Evolutionary conservation across 306 rosid species (phyloP), one percentile per base, ranked within the genome.

Genomic region (Prunus salicina): DNA sequence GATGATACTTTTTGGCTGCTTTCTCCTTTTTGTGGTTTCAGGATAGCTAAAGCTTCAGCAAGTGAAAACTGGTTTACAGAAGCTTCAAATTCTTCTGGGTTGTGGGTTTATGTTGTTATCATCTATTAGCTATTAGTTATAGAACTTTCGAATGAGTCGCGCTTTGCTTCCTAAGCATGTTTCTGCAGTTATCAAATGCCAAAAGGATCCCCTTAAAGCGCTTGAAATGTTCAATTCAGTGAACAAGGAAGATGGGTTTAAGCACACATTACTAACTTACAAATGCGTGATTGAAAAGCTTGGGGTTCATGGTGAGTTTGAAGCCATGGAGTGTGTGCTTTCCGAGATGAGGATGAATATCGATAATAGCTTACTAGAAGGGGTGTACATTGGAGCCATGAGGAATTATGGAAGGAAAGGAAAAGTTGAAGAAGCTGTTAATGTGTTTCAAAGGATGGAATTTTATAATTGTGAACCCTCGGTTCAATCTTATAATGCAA

Each of bases 361-460:
- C 1, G 86, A 87, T 52, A 91, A 81, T 61, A 72, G 68, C 32
- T 69, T 87, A 27, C 77, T 91, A 3, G 97, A 94, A 80, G 97
- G 95, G 57, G 89, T 90, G 28, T 90, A 91, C 81, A 81, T 91
- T 19, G 89, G 90, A 51, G 94, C 89, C 60, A 90, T 91, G 84
- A 87, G 84, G 77, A 82, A 71, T 81, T 94, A 94, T 53, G 98
- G 98, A 38, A 91, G 86, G 67, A 87, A 76, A 78, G 93, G 97
- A 67, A 91, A 85, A 78, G 78, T 91, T 78, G 97, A 91, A 81
- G 94, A 89, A 84, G 96, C 98, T 0, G 89, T 91, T 25, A 69
- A 91, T 82, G 84, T 82, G 67, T 94, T 90, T 75, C 97, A 94
- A 46, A 83, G 89, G 83, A 91, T 94, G 98, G 97, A 91, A 16